phyloP scores from a whole-genome alignment of 225 moss, liverwort and hornwort genomes.

The Rhytidiadelphus loreus region DNA sequence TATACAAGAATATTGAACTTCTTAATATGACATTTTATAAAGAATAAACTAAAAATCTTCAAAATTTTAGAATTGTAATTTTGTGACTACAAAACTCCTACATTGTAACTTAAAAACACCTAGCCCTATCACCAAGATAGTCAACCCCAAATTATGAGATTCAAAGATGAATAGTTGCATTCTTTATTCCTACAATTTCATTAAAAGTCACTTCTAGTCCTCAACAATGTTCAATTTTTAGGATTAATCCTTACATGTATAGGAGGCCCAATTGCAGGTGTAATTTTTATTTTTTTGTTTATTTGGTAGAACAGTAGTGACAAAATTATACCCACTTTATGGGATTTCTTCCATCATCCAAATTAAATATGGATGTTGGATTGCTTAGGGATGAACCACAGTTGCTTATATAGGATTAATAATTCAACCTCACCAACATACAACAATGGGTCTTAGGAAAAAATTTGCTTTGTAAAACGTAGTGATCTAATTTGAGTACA shows the following conservation, averaged over 20 bases:
- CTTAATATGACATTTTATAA: background rate
- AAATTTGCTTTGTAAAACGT: too few species aligned
- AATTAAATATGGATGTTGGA: background rate
- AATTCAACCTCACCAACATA: background rate
- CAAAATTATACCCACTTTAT: background rate
- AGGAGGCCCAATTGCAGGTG: background rate
- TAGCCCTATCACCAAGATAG: background rate
- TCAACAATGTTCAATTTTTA: background rate
- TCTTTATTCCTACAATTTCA: background rate
- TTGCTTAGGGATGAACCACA: background rate
- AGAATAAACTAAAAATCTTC: background rate
- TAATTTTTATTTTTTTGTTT: background rate
- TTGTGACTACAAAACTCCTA: background rate
- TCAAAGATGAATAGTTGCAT: background rate
- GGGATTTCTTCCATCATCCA: background rate
- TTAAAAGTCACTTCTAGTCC: background rate
- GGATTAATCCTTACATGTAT: background rate
- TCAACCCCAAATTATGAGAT: fast-evolving
- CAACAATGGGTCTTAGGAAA: background rate
- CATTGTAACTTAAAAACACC: fast-evolving
- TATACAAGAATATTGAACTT: background rate
- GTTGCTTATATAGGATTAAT: background rate
- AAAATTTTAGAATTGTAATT: background rate
- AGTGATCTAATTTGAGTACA: background rate
- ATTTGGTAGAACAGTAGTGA: background rate